Percentiles rank a stretch among this genome's conserved stretches.
Conservation (phyloP, 176 grass and related monocot genomes). For the Triticum timopheevii region DNA sequence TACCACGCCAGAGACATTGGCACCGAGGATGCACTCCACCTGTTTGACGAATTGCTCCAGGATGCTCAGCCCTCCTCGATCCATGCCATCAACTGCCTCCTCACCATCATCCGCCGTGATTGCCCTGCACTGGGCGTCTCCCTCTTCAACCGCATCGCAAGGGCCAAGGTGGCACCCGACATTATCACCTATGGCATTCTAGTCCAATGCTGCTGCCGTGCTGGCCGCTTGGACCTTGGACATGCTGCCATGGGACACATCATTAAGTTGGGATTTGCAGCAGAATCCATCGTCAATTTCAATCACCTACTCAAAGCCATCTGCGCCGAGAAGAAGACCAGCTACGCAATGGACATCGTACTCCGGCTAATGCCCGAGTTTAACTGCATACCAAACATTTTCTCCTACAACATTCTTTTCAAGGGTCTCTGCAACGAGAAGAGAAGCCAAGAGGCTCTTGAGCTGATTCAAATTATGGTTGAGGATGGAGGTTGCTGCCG, state of each 20-base stretch:
- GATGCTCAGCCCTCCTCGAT: neutral
- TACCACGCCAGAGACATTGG: too few relatives aligned
- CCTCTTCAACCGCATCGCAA: neutral
- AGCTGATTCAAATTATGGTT: conserved; percentile 30
- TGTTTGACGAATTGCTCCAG: too few relatives aligned
- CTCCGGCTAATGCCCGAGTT: conserved; percentile 28
- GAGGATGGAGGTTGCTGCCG: neutral
- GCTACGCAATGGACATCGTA: conserved; percentile 9
- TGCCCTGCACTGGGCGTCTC: neutral
- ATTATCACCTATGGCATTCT: neutral
- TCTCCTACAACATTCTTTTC: conserved; percentile 10
- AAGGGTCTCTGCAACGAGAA: conserved; percentile 27
- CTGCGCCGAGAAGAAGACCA: conserved; percentile 14
- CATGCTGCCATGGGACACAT: neutral
- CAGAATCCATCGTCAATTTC: neutral
- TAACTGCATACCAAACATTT: neutral
- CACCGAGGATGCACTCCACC: too few relatives aligned
- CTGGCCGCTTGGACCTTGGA: neutral
- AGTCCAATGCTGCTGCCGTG: neutral
- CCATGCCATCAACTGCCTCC: neutral
- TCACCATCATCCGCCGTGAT: neutral
- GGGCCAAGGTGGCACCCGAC: neutral
- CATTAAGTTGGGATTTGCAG: neutral
- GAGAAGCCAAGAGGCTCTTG: conserved; percentile 17
- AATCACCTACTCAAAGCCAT: conserved; percentile 13